Conservation (phyloP, 345 rosid species). For the Theobroma cacao region DNA sequence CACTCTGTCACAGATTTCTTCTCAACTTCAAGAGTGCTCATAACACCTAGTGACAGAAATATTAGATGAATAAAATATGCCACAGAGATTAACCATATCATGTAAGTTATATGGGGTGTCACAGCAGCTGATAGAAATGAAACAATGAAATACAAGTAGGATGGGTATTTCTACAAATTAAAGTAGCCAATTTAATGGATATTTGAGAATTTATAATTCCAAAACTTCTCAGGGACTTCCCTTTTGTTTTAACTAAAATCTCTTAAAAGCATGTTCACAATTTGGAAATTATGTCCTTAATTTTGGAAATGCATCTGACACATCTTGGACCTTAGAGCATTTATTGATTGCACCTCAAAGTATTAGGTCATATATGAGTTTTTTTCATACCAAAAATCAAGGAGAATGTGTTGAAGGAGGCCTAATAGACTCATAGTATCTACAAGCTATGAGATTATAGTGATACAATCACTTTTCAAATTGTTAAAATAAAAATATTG, state of each 20-base stretch:
- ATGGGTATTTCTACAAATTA: background rate
- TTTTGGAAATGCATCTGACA: background rate
- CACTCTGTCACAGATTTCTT: constrained; percentile 16
- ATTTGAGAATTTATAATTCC: background rate
- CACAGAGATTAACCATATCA: background rate
- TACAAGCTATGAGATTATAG: background rate
- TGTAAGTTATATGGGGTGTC: background rate
- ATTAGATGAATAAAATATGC: background rate
- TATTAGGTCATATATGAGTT: too few species aligned
- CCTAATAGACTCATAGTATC: background rate
- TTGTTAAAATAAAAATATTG: background rate
- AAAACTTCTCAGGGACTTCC: background rate
- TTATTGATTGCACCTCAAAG: background rate
- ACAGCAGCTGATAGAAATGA: background rate
- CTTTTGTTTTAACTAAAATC: background rate
- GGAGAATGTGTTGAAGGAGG: background rate
- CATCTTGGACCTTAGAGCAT: background rate
- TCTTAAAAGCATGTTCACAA: background rate
- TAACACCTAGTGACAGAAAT: constrained; percentile 33
- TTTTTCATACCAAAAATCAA: background rate
- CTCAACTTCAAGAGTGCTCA: constrained; percentile 28
- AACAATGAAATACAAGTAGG: background rate
- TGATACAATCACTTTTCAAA: background rate
- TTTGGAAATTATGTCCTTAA: constrained; percentile 1
- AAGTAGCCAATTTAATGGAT: background rate